Evolutionary conservation across 768 basidiomycete genomes (phyloP).

Genomic region (Baorangia bicolor): DNA sequence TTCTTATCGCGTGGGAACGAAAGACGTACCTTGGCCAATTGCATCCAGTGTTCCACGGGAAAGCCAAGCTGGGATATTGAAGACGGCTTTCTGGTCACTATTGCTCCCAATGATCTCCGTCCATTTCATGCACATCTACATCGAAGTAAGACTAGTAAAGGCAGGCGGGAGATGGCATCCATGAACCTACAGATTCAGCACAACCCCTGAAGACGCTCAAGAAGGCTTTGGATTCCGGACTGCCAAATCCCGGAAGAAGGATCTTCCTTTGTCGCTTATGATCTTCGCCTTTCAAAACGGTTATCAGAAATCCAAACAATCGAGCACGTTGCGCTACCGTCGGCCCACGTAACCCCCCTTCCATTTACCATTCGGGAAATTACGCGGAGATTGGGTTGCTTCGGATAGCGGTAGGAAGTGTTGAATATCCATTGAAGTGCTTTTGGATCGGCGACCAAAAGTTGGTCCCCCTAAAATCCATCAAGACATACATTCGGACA

Average conservation of each 20-base stretch:
- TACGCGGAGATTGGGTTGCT: slow-evolving; percentile 29
- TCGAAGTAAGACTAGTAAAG: not conserved
- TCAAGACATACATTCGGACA: slow-evolving; percentile 6
- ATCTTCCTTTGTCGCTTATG: slow-evolving; percentile 56
- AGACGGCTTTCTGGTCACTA: slow-evolving; percentile 8
- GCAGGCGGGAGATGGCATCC: not conserved
- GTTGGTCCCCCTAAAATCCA: slow-evolving; percentile 39
- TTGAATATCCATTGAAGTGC: slow-evolving; percentile 41
- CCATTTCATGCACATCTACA: slow-evolving; percentile 27
- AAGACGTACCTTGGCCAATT: slow-evolving; percentile 44
- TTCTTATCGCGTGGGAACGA: not conserved
- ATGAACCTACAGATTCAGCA: slow-evolving; percentile 23
- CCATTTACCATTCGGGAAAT: slow-evolving; percentile 26
- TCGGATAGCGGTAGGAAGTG: slow-evolving; percentile 44
- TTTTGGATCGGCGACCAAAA: slow-evolving; percentile 49
- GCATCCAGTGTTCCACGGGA: slow-evolving; percentile 50
- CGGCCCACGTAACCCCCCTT: slow-evolving; percentile 39
- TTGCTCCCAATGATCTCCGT: slow-evolving; percentile 15
- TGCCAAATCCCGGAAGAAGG: slow-evolving; percentile 56
- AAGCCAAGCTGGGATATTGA: slow-evolving; percentile 31
- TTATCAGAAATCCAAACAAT: slow-evolving; percentile 11
- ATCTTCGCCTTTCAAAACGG: slow-evolving; percentile 31
- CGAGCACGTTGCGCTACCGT: slow-evolving; percentile 28
- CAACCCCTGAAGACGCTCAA: slow-evolving; percentile 47
- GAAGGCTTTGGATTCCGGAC: slow-evolving; percentile 49